Base-by-base conservation (phyloP, 345 rosid genomes). In the Salix exigua region DNA sequence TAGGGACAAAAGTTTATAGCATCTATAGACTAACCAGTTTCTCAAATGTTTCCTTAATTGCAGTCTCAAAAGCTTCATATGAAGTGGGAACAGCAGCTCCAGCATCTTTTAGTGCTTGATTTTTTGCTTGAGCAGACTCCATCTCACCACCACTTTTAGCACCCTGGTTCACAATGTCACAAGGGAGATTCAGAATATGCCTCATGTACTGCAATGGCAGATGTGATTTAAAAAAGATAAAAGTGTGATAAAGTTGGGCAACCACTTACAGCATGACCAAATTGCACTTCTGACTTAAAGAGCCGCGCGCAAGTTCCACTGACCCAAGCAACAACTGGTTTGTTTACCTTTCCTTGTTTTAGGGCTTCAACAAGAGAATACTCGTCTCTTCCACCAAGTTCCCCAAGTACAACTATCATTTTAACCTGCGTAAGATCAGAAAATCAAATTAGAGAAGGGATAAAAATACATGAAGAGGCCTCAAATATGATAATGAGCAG, bases 111-210 rank as follows among this genome's bases (percentile, higher is more conserved):
- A 95, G 85, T 53, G 99, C 98, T 88, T 93, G 94, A 87, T 95
- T 95, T 91, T 95, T 95, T 25, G 92, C 99, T 84, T 95, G 99
- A 63, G 99, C 99, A 62, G 99, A 95, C 77, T 95, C 99, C 94
- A 95, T 80, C 86, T 91, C 99, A 19, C 93, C 97, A 13, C 98
- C 99, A 81, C 98, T 95, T 89, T 95, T 95, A 80, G 99, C 98
- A 42, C 98, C 99, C 99, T 95, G 83, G 76, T 79, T 75, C 70
- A 66, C 42, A 77, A 58, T 78, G 76, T 18, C 62, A 25, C 30
- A 66, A 72, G 73, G 63, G 58, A 69, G 51, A 82, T 72, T 81
- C 74, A 37, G 40, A 58, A 70, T 7, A 64, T 38, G 31, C 38
- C n/a, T 40, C 25, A 62, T 48, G 37, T 18, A 16, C 0, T 23